A percentile compares a stretch with the other conserved stretches of the same genome.
These are phyloP conservation scores for Hypoxylon sp. DNA, from an alignment of 2,329 filamentous ascomycete species.

Conservation along the genomic window DNA sequence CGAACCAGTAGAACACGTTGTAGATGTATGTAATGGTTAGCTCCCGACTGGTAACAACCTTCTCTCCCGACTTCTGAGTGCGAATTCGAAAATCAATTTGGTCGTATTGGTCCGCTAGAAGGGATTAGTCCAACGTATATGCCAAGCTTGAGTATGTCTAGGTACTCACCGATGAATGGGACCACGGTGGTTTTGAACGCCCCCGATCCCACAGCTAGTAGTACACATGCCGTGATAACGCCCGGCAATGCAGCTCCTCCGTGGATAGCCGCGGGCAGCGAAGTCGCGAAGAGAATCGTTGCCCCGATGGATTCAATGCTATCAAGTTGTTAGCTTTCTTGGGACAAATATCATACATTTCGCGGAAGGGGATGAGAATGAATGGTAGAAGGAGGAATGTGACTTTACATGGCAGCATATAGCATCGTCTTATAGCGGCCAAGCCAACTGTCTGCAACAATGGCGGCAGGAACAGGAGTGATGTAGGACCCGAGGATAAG, in stretches of 20 bases:
- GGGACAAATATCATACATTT: too few relatives aligned
- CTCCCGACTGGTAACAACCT: constrained; percentile 16
- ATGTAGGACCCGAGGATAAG: constrained; percentile 32
- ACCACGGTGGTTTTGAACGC: constrained; percentile 27
- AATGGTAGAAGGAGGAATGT: not conserved
- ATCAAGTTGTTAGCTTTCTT: not conserved
- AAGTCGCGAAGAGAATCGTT: constrained; percentile 34
- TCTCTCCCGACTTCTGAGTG: constrained; percentile 31
- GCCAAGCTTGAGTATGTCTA: not conserved
- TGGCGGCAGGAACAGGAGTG: constrained; percentile 27
- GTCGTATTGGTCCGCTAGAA: constrained; percentile 31
- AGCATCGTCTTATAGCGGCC: constrained; percentile 41
- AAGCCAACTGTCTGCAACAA: constrained; percentile 36
- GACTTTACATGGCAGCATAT: constrained; percentile 30
- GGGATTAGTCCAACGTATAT: not conserved
- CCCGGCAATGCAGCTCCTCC: constrained; percentile 20
- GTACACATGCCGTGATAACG: constrained; percentile 14
- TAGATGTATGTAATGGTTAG: constrained; percentile 36
- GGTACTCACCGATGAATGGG: constrained; percentile 34
- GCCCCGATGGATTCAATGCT: constrained; percentile 31
- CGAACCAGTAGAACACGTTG: constrained; percentile 37
- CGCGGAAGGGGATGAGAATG: not conserved
- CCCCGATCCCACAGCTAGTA: constrained; percentile 31
- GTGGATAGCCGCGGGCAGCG: constrained; percentile 20
- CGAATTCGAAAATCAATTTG: constrained; percentile 13